These are phyloP conservation scores for Candida coquimbonensis DNA, from an alignment of 805 yeast species.

Conservation along the genomic window DNA sequence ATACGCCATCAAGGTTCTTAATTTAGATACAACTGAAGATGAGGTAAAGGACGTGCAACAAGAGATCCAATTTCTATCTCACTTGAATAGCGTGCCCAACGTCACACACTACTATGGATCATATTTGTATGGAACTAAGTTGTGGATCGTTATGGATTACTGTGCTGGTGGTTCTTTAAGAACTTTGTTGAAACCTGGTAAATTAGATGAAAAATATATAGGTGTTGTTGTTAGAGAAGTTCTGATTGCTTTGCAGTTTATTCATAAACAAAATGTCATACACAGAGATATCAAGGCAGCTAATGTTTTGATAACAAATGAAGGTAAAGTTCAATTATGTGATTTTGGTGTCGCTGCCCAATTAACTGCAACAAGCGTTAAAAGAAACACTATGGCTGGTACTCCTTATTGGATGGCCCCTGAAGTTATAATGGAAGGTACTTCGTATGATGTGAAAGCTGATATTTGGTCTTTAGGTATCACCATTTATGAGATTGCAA, in stretches of 20 bases:
- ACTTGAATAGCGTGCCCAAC: constrained; percentile 79
- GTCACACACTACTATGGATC: constrained; percentile 84
- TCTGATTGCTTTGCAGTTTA: constrained; percentile 66
- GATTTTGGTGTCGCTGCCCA: constrained; percentile 99
- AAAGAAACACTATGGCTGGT: constrained; percentile 92
- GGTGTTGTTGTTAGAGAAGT: constrained; percentile 83
- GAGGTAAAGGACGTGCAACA: constrained; percentile 93
- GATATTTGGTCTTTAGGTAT: constrained; percentile 98
- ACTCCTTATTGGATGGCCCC: constrained; percentile 99
- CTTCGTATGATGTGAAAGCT: constrained; percentile 80
- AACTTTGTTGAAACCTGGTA: constrained; percentile 79
- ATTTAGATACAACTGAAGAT: constrained; percentile 87
- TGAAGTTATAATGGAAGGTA: constrained; percentile 90
- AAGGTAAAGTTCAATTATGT: constrained; percentile 86
- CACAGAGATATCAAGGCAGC: constrained; percentile 98
- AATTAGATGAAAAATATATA: constrained; percentile 75
- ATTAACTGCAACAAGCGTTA: constrained; percentile 62
- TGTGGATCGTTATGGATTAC: constrained; percentile 69
- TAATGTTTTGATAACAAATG: constrained; percentile 80
- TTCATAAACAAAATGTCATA: constrained; percentile 85
- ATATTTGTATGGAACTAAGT: constrained; percentile 8
- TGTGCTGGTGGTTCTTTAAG: constrained; percentile 88
- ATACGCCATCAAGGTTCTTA: constrained; percentile 89
- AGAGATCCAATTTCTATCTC: constrained; percentile 82
- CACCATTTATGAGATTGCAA: constrained; percentile 87